Conservation (phyloP, 495 filamentous ascomycete genomes). For the Xanthoparmelia taractica region DNA sequence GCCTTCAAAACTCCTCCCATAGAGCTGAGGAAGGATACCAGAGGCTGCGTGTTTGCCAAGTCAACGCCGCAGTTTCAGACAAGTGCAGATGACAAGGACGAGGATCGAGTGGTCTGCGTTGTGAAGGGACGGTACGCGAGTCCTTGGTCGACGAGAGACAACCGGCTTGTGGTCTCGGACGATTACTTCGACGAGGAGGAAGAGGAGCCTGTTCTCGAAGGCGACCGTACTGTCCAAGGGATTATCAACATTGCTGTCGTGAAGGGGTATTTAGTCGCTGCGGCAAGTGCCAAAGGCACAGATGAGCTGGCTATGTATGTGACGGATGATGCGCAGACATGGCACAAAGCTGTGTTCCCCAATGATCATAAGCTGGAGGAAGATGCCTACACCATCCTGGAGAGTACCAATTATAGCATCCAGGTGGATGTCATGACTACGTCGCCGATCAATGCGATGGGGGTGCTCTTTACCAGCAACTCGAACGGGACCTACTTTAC, state of each 20-base stretch:
- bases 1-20: conserved; percentile 60
- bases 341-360: conserved; percentile 90
- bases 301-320: conserved; percentile 83
- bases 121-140: conserved; percentile 53
- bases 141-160: conserved; percentile 51
- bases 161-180: conserved; percentile 70
- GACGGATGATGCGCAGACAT: conserved; percentile 69
- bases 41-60: conserved; percentile 77
- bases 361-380: conserved; percentile 68
- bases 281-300: conserved; percentile 67
- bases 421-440: conserved; percentile 86
- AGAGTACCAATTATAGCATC: conserved; percentile 94
- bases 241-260: conserved; percentile 69
- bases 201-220: conserved; percentile 65
- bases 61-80: conserved; percentile 64
- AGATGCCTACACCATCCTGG: conserved; percentile 85
- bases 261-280: conserved; percentile 78
- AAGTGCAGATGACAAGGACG: conserved; percentile 48
- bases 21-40: conserved; percentile 52
- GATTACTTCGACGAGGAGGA: conserved; percentile 58
- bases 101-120: conserved; percentile 70
- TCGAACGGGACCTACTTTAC: conserved; percentile 95
- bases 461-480: conserved; percentile 84
- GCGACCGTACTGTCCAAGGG: conserved; percentile 61
- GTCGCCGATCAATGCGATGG: conserved; percentile 57